Evolutionary conservation across 345 rosid genomes (phyloP), one percentile per base, ranked within the genome.

Genomic region (Fremontodendron californicum): DNA sequence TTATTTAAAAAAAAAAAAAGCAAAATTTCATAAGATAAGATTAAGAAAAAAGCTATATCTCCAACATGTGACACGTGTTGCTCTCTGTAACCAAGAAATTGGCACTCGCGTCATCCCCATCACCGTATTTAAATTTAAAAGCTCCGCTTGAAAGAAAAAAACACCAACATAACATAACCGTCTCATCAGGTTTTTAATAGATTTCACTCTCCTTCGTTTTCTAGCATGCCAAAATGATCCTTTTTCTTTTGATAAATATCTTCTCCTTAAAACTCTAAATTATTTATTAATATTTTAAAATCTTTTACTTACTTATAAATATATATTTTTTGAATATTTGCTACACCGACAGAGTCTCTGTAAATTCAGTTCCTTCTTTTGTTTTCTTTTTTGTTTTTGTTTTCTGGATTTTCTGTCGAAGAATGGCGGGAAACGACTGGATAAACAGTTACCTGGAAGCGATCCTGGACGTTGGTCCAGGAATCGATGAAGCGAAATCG

Each of bases 341-440:
- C 11, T 5, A 42, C 58, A 49, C 60, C 43, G 42, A 19, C 27
- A 29, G 1, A 29, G 43, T 6, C 42, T 31, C 27, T 29, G 60
- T 48, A 27, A 48, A 70, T 48, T 49, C 16, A 10, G 43, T 48
- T 29, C 11, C 37, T 18, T 21, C 19, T 1, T 45, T 1, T 29
- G 1, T 49, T 25, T 39, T 61, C 8, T 13, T 2, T 64, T 63
- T 33, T 33, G 21, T 9, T 1, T 48, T 54, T 61, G 49, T 45
- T 45, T 45, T 3, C 18, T 23, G 19, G 21, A 43, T 45, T 45
- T 52, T 42, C 21, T 31, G 29, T 23, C 4, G 49, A 25, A 43
- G 13, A 23, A 89, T 90, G 94, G 92, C 94, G 78, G 94, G 92
- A 57, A 90, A 90, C 82, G 94, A 90, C 78, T 90, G 94, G 94